These are phyloP conservation scores for Halteria grandinella DNA, from an alignment of 73 alveolate genomes.

Conservation along the genomic window DNA sequence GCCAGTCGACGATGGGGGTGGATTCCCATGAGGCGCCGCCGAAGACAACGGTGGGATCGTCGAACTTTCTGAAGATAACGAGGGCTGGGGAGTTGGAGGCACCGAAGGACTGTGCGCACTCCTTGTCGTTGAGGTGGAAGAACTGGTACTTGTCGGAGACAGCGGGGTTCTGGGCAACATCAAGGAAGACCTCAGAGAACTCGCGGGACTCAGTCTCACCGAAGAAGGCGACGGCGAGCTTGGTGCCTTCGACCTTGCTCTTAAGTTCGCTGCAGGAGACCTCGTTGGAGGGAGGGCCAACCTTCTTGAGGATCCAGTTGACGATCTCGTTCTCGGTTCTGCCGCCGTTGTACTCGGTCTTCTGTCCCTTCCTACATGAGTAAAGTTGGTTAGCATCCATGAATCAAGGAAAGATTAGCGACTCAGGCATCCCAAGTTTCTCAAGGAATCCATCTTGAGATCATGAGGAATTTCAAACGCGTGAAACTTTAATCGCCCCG, in stretches of 20 bases:
- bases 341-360: slow-evolving; percentile 94
- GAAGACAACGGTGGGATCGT: slow-evolving; percentile 68
- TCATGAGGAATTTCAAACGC: no score
- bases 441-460: no score
- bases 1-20: slow-evolving; percentile 72
- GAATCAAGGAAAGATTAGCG: no score
- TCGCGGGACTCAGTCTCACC: slow-evolving; percentile 40
- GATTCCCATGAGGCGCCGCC: slow-evolving; percentile 65
- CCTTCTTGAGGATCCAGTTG: slow-evolving; percentile 91
- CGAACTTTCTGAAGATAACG: slow-evolving; percentile 82
- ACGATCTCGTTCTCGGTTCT: slow-evolving; percentile 89
- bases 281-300: slow-evolving; percentile 85
- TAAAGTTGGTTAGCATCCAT: no score
- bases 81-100: slow-evolving; percentile 62
- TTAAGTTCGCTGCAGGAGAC: slow-evolving; percentile 77
- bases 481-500: no score
- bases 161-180: slow-evolving; percentile 25
- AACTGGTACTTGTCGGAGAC: slow-evolving; percentile 10
- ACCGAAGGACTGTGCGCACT: slow-evolving; percentile 64
- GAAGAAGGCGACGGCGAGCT: slow-evolving; percentile 78
- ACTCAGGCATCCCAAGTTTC: no score
- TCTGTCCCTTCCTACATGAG: slow-evolving; percentile 57
- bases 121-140: slow-evolving; percentile 47
- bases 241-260: slow-evolving; percentile 73
- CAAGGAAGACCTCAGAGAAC: slow-evolving; percentile 42